Evolutionary conservation across 768 basidiomycete genomes (phyloP).

Genomic region (Lentinus brumalis): DNA sequence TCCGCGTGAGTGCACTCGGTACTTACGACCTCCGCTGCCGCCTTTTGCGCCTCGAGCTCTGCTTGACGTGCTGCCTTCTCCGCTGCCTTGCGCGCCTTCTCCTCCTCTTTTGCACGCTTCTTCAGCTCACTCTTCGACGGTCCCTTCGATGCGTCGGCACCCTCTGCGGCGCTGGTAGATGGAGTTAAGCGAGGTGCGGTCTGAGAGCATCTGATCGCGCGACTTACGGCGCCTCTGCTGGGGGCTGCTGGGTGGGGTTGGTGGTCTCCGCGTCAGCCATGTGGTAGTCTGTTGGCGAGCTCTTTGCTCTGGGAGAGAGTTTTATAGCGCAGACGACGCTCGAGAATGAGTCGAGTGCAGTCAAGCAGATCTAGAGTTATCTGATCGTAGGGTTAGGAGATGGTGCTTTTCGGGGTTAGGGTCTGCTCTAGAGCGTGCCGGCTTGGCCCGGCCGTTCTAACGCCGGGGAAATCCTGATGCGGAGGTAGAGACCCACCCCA

Average conservation of each 20-base stretch:
- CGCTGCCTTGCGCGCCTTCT: conserved; percentile 87
- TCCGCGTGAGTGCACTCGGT: not conserved
- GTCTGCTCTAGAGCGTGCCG: conserved; percentile 2
- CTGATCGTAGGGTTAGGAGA: conserved; percentile 19
- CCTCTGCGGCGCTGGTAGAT: conserved; percentile 18
- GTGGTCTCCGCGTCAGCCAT: conserved; percentile 29
- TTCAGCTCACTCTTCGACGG: conserved; percentile 90
- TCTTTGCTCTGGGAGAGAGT: not conserved
- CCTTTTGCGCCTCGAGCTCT: conserved; percentile 68
- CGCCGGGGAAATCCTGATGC: conserved; percentile 15
- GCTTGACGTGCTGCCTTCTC: conserved; percentile 82
- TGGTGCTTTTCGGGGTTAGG: conserved; percentile 14
- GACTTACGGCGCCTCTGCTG: conserved; percentile 20
- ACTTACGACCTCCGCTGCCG: conserved; percentile 64
- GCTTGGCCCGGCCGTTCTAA: conserved; percentile 19
- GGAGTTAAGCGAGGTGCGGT: not conserved
- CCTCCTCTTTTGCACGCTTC: conserved; percentile 86
- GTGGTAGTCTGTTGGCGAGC: conserved; percentile 1
- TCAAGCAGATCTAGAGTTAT: conserved; percentile 15
- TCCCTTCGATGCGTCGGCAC: conserved; percentile 40
- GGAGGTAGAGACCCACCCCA: not conserved
- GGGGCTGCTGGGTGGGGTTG: conserved; percentile 10
- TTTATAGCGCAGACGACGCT: conserved; percentile 15
- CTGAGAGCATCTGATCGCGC: not conserved
- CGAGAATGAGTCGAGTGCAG: conserved; percentile 9